phyloP scores from a whole-genome alignment of 139 green algal genomes.

The Spirogloea muscicola region DNA sequence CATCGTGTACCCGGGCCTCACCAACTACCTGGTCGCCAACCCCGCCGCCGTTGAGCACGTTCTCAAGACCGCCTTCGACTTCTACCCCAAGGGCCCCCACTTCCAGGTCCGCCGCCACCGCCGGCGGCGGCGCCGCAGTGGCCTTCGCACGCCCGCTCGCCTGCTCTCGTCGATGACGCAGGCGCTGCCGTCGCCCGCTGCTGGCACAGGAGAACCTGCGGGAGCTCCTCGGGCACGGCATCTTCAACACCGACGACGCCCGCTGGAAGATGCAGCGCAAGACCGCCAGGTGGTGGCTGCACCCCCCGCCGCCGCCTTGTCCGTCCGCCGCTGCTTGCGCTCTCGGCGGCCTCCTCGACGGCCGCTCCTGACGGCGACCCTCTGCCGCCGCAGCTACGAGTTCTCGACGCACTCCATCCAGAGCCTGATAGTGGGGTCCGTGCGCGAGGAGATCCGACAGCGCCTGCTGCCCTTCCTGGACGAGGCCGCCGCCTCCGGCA shows the following conservation, averaged over 20 bases:
- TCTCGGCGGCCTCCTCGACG: too few relatives aligned
- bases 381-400: constrained; percentile 37
- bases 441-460: neutral
- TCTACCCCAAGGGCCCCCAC: constrained; percentile 35
- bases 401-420: constrained; percentile 10
- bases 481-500: neutral
- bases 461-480: neutral
- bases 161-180: too few relatives aligned
- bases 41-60: constrained; percentile 29
- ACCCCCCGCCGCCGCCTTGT: too few relatives aligned
- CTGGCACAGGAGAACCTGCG: neutral
- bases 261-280: constrained; percentile 28
- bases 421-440: constrained; percentile 8
- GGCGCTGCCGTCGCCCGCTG: too few relatives aligned
- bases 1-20: too few relatives aligned
- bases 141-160: too few relatives aligned
- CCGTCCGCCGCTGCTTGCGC: too few relatives aligned
- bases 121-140: too few relatives aligned
- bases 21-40: too few relatives aligned
- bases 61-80: constrained; percentile 33
- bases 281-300: too few relatives aligned
- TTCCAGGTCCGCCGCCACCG: constrained; percentile 20
- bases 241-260: constrained; percentile 28
- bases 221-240: constrained; percentile 32
- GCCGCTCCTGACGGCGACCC: too few relatives aligned